Percentiles rank a stretch among this genome's conserved stretches.
phyloP scores from a whole-genome alignment of 345 rosid species.

The Mangifera indica region DNA sequence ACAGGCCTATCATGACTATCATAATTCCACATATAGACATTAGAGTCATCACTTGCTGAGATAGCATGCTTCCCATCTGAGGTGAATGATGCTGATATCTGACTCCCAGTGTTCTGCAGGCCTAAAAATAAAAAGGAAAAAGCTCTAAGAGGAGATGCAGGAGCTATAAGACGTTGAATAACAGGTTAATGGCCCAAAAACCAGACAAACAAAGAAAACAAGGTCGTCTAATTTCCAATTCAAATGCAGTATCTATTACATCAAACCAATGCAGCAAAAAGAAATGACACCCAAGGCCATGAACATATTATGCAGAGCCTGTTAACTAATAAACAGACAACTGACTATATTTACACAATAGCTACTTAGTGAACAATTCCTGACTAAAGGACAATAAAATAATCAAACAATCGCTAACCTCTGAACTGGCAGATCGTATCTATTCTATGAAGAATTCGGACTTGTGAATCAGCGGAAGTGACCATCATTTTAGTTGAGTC shows the following conservation, averaged over 20 bases:
- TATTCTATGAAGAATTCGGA: conserved; percentile 33
- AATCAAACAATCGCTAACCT: conserved; percentile 27
- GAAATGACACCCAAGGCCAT: neutral
- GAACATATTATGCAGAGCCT: neutral
- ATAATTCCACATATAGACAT: conserved; percentile 41
- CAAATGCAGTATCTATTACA: neutral
- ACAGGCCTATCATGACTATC: conserved; percentile 22
- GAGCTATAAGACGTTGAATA: neutral
- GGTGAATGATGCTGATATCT: conserved; percentile 39
- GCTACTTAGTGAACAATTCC: neutral
- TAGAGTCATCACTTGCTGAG: conserved; percentile 47
- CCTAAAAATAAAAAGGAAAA: conserved; percentile 20
- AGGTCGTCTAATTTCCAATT: neutral
- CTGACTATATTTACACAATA: neutral
- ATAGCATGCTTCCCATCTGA: conserved; percentile 41
- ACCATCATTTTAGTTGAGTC: conserved; percentile 43
- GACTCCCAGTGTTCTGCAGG: conserved; percentile 33
- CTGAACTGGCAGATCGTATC: conserved; percentile 39
- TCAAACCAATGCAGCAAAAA: neutral
- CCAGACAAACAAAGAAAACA: neutral
- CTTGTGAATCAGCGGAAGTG: conserved; percentile 43
- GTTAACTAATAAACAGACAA: conserved; percentile 1
- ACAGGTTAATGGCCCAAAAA: neutral
- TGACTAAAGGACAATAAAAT: neutral
- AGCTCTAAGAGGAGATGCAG: neutral